Base-by-base conservation (phyloP, 805 yeast genomes). In the Jamesozyma rosinii region DNA sequence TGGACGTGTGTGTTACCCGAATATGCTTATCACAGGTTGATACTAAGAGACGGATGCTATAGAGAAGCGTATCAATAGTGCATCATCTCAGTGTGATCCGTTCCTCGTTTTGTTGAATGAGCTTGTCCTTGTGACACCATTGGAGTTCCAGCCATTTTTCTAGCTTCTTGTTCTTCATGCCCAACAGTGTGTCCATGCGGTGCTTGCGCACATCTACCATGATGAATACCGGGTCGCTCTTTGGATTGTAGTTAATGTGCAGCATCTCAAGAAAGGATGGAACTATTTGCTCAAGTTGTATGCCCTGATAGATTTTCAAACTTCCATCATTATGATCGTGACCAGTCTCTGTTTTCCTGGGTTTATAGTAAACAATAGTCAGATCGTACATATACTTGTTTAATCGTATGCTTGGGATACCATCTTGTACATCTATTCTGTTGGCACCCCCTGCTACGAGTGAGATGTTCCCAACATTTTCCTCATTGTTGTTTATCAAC, bases 91-190 rank as follows among this genome's bases (percentile, higher is more conserved):
- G 47, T 42, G 51, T 58, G 21, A 66, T 53, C 27, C 64, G 63
- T 24, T 49, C 57, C 46, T 70, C 65, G 48, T 73, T 61, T 37
- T 63, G 61, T 3, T 63, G 63, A 22, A 77, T 65, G 40, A 69
- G 47, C 43, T 57, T 67, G 55, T 88, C 95, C 55, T 85, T 86
- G 32, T 72, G 76, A 8, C 63, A 61, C 95, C 96, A 88, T 29
- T 68, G 65, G 34, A 66, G 66, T 57, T 88, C 96, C 6, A 88
- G 61, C 84, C 92, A 88, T 58, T 75, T 77, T 49, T 84, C 88
- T 32, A 82, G 49, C 49, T 74, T 76, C 38, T 69, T 64, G 22
- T 78, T 66, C 49, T 74, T 81, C 8, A 56, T 41, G 0, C 83
- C 79, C 10, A 83, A 59, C 42, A 77, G 63, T 13, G 66, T 52